Base-by-base conservation (phyloP, 352 stramenopile genomes). In the Globisporangium echinulatum region DNA sequence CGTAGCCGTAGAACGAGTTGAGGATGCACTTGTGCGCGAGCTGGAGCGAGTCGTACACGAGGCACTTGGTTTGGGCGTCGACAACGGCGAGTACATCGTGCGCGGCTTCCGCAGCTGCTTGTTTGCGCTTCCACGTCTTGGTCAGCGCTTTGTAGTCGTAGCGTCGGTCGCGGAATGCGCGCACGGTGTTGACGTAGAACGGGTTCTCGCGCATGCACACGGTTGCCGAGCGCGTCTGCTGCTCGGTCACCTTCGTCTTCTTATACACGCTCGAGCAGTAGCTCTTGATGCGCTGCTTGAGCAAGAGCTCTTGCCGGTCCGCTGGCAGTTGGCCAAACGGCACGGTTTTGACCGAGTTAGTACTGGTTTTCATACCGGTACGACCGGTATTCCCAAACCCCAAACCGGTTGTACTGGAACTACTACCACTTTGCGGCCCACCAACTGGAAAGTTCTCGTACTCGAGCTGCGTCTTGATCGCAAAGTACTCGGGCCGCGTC, bases 1-100 rank as follows among this genome's bases (percentile, higher is more conserved):
- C 97, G 69, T 99, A 93, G 11, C 97, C 97, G 65, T 99, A 99
- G 66, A 99, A 99, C 37, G 85, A 92, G 70, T 99, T 99, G 0
- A 99, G 73, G 72, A 99, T 99, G 78, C 97, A 99, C 76, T 99
- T 99, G 81, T 99, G 97, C 5, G 97, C 97, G 17, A 99, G 85
- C 82, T 99, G 97, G 11, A 99, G 78, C 10, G 96, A 99, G 67
- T 99, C 97, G 68, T 99, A 99, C 44, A 96, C 84, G n/a, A 93
- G 74, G 46, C 77, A 88, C 69, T 96, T 97, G 57, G 90, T 92
- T 44, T 85, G 75, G 0, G 88, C 88, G 50, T 94, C 84, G 49
- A 88, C 90, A 61, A 97, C 98, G 17, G 70, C 75, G 39, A 94
- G 67, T 25, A 93, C 62, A 25, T 89, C 88, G 42, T 94, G 75